These are phyloP conservation scores for Blepharisma japonicum DNA, from an alignment of 73 alveolate genomes.

Conservation along the genomic window DNA sequence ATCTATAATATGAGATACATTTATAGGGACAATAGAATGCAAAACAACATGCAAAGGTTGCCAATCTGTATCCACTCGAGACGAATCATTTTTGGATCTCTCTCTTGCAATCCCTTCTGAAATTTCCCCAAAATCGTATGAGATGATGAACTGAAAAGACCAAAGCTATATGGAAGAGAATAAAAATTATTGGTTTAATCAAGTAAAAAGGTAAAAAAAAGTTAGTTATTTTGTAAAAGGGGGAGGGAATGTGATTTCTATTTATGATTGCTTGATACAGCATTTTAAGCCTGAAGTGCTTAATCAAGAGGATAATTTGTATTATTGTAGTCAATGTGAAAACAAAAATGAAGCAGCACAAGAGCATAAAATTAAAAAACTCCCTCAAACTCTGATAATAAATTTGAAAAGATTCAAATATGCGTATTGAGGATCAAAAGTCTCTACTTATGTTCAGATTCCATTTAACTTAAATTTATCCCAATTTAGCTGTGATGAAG, in stretches of 20 bases:
- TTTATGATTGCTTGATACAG: neutral
- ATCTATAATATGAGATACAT: neutral
- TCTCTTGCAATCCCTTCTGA: neutral
- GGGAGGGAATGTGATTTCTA: neutral
- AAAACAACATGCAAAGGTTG: neutral
- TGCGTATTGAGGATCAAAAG: neutral
- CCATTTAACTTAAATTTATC: neutral
- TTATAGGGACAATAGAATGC: neutral
- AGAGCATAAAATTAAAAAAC: neutral
- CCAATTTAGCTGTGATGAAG: neutral
- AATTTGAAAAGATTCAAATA: slow-evolving; percentile 19
- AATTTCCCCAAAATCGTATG: neutral
- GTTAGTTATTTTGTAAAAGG: neutral
- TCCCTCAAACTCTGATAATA: neutral
- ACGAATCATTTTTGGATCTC: neutral
- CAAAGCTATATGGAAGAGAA: too few relatives aligned
- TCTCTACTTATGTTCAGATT: neutral
- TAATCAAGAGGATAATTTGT: neutral
- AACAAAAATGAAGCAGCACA: neutral
- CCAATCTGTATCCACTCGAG: neutral
- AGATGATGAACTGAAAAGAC: neutral
- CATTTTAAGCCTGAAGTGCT: neutral
- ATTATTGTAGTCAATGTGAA: neutral
- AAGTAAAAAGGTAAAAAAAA: neutral
- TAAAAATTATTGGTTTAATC: too few relatives aligned